Evolutionary conservation across 2,329 filamentous ascomycete genomes (phyloP), one percentile per base, ranked within the genome.

Genomic region (Plenodomus biglobosus): DNA sequence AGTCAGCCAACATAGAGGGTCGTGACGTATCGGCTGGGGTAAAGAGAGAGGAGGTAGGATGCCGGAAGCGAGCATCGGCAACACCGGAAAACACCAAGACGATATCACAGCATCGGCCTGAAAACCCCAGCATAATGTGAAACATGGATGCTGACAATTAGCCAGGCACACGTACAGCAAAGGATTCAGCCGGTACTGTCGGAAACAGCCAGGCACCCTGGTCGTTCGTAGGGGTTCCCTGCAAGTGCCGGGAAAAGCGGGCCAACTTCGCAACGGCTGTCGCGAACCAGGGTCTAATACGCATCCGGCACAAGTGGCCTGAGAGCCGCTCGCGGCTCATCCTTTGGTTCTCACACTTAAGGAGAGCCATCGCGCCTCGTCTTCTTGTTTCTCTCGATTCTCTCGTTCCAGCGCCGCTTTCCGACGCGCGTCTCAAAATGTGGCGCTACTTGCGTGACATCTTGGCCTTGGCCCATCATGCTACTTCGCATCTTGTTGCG

Each of bases 341-440:
- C 27, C 27, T 8, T 11, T 32, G 27, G 6, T 15, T 11, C 51
- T 59, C 8, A 10, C 67, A 24, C 60, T 71, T 70, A 71, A 70
- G 67, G 68, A 49, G 68, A 71, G 48, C 58, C 59, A 38, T 71
- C 67, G 54, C 68, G 68, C 66, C 62, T 65, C 48, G 60, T 58
- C 56, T 72, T 73, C 64, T 72, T 74, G 53, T 65, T 64, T 50
- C 59, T 69, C 68, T 76, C 76, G 59, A 70, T 74, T 52, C 76
- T 68, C 62, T 78, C 76, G 46, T 76, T 70, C 76, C 76, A 78
- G 62, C 72, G 75, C 20, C 89, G 82, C 79, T 96, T 96, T 48
- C 92, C 92, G 17, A 86, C 83, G 37, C 92, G 85, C 3, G 89
- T 94, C 75, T 96, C 91, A 66, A 92, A 95, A 73, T 96, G 91